Conservation (phyloP, 2,329 filamentous ascomycete genomes). For the Lecanicillium sp. region DNA sequence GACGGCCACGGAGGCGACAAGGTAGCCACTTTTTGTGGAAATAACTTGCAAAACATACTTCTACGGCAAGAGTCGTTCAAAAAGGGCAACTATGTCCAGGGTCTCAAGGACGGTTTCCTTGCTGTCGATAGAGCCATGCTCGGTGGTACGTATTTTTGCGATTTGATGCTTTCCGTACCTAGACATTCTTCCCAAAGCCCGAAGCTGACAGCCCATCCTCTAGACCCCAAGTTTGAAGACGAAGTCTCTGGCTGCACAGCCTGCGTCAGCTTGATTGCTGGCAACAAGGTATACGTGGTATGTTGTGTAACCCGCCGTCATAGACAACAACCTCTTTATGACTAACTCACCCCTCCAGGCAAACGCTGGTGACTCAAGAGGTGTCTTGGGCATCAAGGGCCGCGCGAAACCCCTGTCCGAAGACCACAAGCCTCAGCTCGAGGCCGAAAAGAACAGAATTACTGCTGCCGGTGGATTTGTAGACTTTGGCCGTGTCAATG, state of each 20-base stretch:
- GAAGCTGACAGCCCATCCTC: neutral
- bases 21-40: conserved; percentile 86
- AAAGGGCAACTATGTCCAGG: conserved; percentile 85
- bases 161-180: too few relatives aligned
- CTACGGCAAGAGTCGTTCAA: conserved; percentile 93
- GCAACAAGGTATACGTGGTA: conserved; percentile 92
- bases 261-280: conserved; percentile 80
- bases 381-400: conserved; percentile 91
- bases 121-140: conserved; percentile 94
- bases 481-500: conserved; percentile 96
- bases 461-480: conserved; percentile 94
- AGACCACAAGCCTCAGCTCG: conserved; percentile 98
- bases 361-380: conserved; percentile 93
- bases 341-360: conserved; percentile 52
- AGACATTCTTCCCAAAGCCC: neutral
- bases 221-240: conserved; percentile 94
- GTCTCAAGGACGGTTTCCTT: conserved; percentile 92
- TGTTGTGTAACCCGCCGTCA: too few relatives aligned
- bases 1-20: conserved; percentile 97
- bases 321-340: conserved; percentile 11
- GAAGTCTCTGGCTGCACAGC: conserved; percentile 98
- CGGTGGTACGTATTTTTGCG: conserved; percentile 70
- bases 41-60: conserved; percentile 89
- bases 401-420: conserved; percentile 97
- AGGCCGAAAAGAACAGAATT: conserved; percentile 94